Evolutionary conservation across 176 grass and related monocot genomes (phyloP).

Genomic region (Carex myosuroides): DNA sequence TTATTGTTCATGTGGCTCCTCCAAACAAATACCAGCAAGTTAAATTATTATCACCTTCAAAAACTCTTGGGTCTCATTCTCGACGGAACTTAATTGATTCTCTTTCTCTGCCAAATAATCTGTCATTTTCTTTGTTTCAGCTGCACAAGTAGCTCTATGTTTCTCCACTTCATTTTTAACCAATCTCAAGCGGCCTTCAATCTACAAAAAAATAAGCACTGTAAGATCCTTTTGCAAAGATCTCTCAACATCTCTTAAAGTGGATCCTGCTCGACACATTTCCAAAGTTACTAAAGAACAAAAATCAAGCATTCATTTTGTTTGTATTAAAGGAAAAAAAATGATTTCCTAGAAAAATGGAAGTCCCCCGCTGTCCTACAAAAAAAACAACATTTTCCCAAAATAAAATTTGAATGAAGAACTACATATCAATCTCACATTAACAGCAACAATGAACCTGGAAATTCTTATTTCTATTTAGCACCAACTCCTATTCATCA

Average conservation of each 20-base stretch:
- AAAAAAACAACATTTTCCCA: background rate
- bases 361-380: background rate
- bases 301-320: background rate
- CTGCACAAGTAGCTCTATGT: slow-evolving; percentile 35
- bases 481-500: background rate
- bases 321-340: background rate
- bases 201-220: slow-evolving; percentile 23
- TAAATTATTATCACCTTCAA: slow-evolving; percentile 38
- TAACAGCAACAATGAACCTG: background rate
- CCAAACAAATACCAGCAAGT: background rate
- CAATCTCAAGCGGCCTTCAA: slow-evolving; percentile 22
- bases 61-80: slow-evolving; percentile 47
- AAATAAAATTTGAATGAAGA: background rate
- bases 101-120: slow-evolving; percentile 37
- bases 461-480: background rate
- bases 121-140: slow-evolving; percentile 42
- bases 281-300: background rate
- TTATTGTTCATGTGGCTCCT: background rate
- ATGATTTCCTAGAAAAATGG: background rate
- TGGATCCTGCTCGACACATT: background rate
- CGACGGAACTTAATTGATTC: slow-evolving; percentile 27
- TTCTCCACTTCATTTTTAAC: slow-evolving; percentile 40
- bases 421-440: background rate
- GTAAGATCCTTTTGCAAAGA: background rate
- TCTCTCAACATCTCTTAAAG: background rate